Base-by-base conservation (phyloP, 163 green algal species). In the Chloromonas sp. region DNA sequence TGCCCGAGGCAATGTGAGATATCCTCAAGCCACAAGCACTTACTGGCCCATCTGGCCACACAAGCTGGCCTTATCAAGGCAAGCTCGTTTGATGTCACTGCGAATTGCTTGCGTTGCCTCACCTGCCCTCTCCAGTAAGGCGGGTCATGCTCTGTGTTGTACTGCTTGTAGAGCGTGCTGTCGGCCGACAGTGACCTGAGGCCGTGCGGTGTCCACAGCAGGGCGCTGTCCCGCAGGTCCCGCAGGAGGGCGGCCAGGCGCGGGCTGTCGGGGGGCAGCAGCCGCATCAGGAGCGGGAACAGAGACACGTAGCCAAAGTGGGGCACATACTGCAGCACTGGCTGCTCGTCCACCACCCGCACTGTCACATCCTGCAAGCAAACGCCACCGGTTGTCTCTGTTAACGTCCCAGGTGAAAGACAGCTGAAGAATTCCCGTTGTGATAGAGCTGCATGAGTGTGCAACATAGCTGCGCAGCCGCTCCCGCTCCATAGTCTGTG, bases 81-180 rank as follows among this genome's bases (percentile, higher is more conserved):
- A 36, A 36, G 36, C 36, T 36, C 36, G 36, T 36, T 36, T 36
- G 36, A 36, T 74, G 5, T 74, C 66, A 74, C 66, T 5, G 5
- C 66, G 5, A 15, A 74, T 11, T 15, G 66, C 11, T 11, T 74
- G 66, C 66, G 66, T 11, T 74, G 90, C 96, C 96, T 98, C 81
- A 98, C 91, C 82, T 89, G 88, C 0, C 94, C 94, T 1, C 96
- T 88, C 96, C 96, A 99, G 91, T 99, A 99, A 14, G 96, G 96
- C 3, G 91, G 85, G 84, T 98, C 96, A 84, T 98, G 93, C 84
- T 94, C 85, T 0, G 96, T 98, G 90, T 99, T 99, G 84, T 93
- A 87, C 83, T 87, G 79, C 71, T 84, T 79, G 82, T 87, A 90
- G 59, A 90, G 58, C 60, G 62, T 66, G 82, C 74, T 84, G 60